Percentiles rank a stretch among this genome's conserved stretches.
Conservation (phyloP, 352 stramenopile species). For the Phytophthora vignae region DNA sequence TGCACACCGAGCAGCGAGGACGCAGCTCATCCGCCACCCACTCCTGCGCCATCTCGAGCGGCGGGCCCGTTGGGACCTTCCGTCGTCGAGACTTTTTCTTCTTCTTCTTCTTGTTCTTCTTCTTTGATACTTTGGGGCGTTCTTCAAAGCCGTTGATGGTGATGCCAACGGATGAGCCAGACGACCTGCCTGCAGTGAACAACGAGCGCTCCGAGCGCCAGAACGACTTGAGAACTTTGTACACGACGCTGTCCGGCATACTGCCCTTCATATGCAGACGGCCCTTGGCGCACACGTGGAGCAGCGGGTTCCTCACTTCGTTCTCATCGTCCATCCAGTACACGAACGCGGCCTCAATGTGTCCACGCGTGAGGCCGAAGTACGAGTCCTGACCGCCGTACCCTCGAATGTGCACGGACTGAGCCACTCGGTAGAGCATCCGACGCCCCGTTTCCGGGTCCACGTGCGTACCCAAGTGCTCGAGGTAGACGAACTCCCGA, state of each 20-base stretch:
- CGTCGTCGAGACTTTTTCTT: constrained; percentile 28
- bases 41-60: constrained; percentile 63
- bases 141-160: constrained; percentile 5
- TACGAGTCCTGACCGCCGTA: constrained; percentile 74
- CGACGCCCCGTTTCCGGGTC: constrained; percentile 50
- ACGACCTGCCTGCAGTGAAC: constrained; percentile 37
- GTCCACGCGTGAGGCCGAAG: constrained; percentile 72
- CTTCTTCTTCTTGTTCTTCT: constrained; percentile 31
- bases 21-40: constrained; percentile 74
- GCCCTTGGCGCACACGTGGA: constrained; percentile 71
- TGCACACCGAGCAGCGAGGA: constrained; percentile 60
- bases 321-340: constrained; percentile 72
- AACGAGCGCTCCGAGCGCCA: constrained; percentile 53
- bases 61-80: constrained; percentile 37
- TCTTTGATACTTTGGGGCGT: constrained; percentile 28
- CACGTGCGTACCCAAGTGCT: constrained; percentile 72
- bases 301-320: constrained; percentile 43
- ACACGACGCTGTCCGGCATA: constrained; percentile 61
- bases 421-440: constrained; percentile 70
- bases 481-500: constrained; percentile 76
- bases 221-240: constrained; percentile 70
- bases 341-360: constrained; percentile 69
- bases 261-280: constrained; percentile 68
- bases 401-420: constrained; percentile 64
- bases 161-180: constrained; percentile 35